Evolutionary conservation across 177 flowering plant genomes (phyloP), one percentile per base, ranked within the genome.

Genomic region (Vitis hybrid): DNA sequence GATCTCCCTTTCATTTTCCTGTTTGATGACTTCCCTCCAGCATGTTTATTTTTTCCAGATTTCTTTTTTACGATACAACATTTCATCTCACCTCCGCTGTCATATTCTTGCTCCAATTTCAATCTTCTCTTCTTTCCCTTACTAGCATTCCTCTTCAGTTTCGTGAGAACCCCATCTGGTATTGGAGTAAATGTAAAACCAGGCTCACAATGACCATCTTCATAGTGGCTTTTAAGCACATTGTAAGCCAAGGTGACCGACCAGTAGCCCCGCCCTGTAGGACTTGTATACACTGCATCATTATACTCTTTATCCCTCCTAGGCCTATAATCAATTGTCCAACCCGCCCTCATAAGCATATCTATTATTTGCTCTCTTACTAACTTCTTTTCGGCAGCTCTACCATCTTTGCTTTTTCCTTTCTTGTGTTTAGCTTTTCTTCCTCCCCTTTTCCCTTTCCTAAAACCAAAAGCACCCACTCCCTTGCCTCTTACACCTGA

Each of bases 251-350:
- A 57, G n/a, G 90, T 86, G 49, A 79, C 79, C 27, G 92, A 86
- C 92, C 92, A 88, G 71, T 79, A 80, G 58, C 79, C 70, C 63
- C 71, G 77, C 66, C 92, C 90, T 56, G 73, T 70, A 62, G 79
- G 83, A 67, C 76, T 83, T 65, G 81, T 83, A 82, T 86, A 88
- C 14, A 88, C 85, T 2, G 90, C 83, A 79, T 88, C 92, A 9
- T 20, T 56, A 69, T 88, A 88, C 0, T 70, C 84, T 74, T 54
- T 86, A 49, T 74, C 62, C 35, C 7, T 49, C 71, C 92, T 78
- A 8, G 83, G 90, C 62, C 86, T 77, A 62, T 82, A 76, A 2
- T 88, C 83, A 74, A 86, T 69, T 2, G 63, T 82, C 92, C 92
- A 88, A 2, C 90, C 92, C 2, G 85, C 86, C 35, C 68, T 61